A percentile compares a stretch with the other conserved stretches of the same genome.
Evolutionary conservation across 495 filamentous ascomycete genomes (phyloP).

Genomic region (Daldinia bambusicola): DNA sequence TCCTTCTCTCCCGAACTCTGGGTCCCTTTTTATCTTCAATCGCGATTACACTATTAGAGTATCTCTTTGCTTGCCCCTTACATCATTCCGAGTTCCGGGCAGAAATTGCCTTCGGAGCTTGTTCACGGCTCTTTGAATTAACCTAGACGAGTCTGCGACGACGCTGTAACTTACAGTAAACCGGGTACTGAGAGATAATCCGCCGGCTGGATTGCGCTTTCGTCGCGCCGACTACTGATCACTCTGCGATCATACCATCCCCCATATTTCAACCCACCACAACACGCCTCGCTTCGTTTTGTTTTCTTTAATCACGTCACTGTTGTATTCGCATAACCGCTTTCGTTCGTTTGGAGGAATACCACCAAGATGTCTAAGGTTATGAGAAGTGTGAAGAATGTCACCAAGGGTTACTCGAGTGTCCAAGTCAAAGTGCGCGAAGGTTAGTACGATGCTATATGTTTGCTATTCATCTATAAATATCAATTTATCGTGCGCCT

Average conservation of each 20-base stretch:
- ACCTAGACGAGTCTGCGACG: conserved; percentile 25
- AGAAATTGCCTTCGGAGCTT: conserved; percentile 22
- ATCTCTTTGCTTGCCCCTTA: conserved; percentile 19
- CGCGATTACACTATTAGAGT: conserved; percentile 23
- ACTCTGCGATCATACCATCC: conserved; percentile 37
- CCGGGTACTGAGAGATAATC: conserved; percentile 35
- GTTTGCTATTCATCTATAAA: neutral
- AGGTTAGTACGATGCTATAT: conserved; percentile 70
- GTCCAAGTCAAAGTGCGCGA: conserved; percentile 99
- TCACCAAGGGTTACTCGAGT: conserved; percentile 97
- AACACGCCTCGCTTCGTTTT: conserved; percentile 4
- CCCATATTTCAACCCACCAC: conserved; percentile 20
- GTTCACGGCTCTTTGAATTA: neutral
- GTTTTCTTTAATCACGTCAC: neutral
- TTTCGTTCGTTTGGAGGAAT: conserved; percentile 25
- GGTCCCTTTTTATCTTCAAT: conserved; percentile 7
- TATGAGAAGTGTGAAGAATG: conserved; percentile 98
- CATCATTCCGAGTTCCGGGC: conserved; percentile 14
- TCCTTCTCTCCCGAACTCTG: neutral
- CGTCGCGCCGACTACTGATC: conserved; percentile 39
- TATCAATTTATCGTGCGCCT: conserved; percentile 6
- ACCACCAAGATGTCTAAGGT: conserved; percentile 87
- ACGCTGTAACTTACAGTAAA: conserved; percentile 6
- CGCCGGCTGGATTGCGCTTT: conserved; percentile 46
- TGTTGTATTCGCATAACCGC: conserved; percentile 11